Conservation (phyloP, 2,329 filamentous ascomycete genomes). For the Onygenales sp. region DNA sequence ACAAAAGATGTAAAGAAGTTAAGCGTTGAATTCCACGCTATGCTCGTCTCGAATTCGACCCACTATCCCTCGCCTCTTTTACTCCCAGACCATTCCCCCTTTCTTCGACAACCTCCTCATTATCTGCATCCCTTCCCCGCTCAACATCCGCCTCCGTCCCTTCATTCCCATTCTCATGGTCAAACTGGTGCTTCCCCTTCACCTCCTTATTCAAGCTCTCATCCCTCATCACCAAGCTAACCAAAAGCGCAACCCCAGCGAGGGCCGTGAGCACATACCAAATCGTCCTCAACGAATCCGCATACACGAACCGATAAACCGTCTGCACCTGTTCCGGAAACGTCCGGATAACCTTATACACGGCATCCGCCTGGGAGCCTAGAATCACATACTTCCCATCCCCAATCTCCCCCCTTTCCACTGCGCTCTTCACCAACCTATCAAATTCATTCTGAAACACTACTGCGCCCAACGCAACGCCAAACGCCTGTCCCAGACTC, state of each 20-base stretch:
- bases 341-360: neutral
- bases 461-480: conserved; percentile 1
- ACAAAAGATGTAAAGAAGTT: too few species aligned
- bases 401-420: neutral
- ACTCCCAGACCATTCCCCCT: neutral
- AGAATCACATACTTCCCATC: neutral
- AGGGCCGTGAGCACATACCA: conserved; percentile 3
- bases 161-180: neutral
- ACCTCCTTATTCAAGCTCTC: conserved; percentile 1
- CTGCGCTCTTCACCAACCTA: neutral
- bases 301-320: conserved; percentile 1
- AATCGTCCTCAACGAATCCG: conserved; percentile 2
- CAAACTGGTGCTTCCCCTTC: conserved; percentile 1
- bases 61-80: too few species aligned
- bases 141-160: neutral
- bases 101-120: neutral
- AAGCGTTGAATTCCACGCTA: too few species aligned
- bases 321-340: neutral
- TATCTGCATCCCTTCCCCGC: too few species aligned
- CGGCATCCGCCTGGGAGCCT: neutral
- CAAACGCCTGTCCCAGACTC: conserved; percentile 2
- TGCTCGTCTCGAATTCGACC: too few species aligned
- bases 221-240: conserved; percentile 1
- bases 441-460: conserved; percentile 3
- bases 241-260: neutral